These are phyloP conservation scores for Haplosporangium sp. DNA, from an alignment of 371 early-diverging fungal genomes.

Conservation along the genomic window DNA sequence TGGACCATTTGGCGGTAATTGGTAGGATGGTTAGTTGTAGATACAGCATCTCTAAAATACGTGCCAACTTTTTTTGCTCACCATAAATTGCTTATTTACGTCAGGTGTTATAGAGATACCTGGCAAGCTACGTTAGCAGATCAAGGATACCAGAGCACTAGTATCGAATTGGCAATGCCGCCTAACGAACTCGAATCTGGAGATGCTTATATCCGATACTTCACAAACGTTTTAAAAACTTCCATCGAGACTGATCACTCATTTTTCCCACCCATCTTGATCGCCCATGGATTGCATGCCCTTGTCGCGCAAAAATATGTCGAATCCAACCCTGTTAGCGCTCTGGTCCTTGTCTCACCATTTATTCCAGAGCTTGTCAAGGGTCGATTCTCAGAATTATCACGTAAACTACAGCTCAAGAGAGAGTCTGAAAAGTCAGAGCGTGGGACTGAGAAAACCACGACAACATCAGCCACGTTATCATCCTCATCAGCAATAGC, in stretches of 20 bases:
- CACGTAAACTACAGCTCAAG: slow-evolving; percentile 18
- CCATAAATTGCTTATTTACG: neutral
- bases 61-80: neutral
- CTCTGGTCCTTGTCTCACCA: slow-evolving; percentile 50
- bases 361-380: slow-evolving; percentile 42
- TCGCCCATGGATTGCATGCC: slow-evolving; percentile 55
- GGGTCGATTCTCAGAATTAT: slow-evolving; percentile 33
- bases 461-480: neutral
- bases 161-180: slow-evolving; percentile 47
- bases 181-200: slow-evolving; percentile 27
- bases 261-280: slow-evolving; percentile 53
- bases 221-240: slow-evolving; percentile 42
- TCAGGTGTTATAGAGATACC: slow-evolving; percentile 51
- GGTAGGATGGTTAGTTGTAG: slow-evolving; percentile 10
- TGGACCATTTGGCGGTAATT: slow-evolving; percentile 54
- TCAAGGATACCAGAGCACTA: slow-evolving; percentile 53
- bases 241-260: slow-evolving; percentile 54
- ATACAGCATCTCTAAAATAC: neutral
- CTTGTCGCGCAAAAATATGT: slow-evolving; percentile 52
- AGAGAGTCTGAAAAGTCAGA: slow-evolving; percentile 2
- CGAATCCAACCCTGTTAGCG: slow-evolving; percentile 56
- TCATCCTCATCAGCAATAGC: slow-evolving; percentile 1
- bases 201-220: slow-evolving; percentile 47
- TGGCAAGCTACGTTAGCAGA: slow-evolving; percentile 51
- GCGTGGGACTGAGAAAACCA: neutral